These are phyloP conservation scores for Saturnispora dispora DNA, from an alignment of 805 yeast genomes.

Conservation along the genomic window DNA sequence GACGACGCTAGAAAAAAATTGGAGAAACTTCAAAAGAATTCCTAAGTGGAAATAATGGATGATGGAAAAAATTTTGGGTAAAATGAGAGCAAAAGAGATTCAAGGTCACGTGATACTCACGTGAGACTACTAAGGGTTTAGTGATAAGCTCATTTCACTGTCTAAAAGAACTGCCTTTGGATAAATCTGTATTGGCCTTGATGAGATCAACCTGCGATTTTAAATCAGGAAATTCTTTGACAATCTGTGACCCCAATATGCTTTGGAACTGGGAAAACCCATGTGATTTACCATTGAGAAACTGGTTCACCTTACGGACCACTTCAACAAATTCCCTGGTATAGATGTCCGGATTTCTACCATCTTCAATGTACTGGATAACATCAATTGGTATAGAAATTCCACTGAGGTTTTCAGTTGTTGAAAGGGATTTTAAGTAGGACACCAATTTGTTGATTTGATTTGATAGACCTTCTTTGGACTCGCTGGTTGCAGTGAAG, in stretches of 20 bases:
- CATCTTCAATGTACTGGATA: conserved; percentile 88
- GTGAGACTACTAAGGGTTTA: not conserved
- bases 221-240: conserved; percentile 73
- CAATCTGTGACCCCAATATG: conserved; percentile 58
- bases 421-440: conserved; percentile 29
- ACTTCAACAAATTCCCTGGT: conserved; percentile 95
- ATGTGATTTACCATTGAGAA: conserved; percentile 71
- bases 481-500: conserved; percentile 79
- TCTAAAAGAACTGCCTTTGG: not conserved
- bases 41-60: not conserved
- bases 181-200: conserved; percentile 18
- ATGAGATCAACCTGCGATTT: conserved; percentile 49
- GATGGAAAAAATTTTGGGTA: not conserved
- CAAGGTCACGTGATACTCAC: conserved; percentile 5
- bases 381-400: conserved; percentile 71
- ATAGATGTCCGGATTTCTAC: conserved; percentile 94
- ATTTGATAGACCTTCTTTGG: conserved; percentile 49
- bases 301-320: conserved; percentile 82
- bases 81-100: not conserved
- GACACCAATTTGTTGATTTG: conserved; percentile 33
- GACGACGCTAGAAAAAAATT: not conserved
- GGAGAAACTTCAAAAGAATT: not conserved
- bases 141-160: not conserved
- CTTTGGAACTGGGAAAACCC: conserved; percentile 51
- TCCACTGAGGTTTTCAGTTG: conserved; percentile 28